Evolutionary conservation across 2,329 filamentous ascomycete species (phyloP).

Genomic region (Xenosphaeropsis pyriputrescens): DNA sequence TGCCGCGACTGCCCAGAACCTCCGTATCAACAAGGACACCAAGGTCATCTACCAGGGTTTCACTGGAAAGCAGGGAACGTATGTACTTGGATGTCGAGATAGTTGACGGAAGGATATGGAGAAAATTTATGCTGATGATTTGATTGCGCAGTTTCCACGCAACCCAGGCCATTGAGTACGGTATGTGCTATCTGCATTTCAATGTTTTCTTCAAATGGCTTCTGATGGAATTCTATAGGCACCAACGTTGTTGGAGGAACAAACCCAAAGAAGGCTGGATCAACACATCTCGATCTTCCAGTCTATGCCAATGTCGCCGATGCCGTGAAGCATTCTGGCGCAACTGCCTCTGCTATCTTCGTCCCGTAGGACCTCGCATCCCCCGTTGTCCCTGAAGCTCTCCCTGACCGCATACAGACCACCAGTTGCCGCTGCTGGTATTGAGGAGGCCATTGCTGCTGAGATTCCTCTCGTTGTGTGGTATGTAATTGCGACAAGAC

Average conservation of each 20-base stretch:
- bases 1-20: constrained; percentile 62
- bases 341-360: constrained; percentile 87
- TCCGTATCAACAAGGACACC: constrained; percentile 84
- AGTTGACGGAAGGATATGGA: constrained; percentile 1
- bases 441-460: constrained; percentile 88
- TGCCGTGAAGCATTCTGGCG: constrained; percentile 79
- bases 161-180: constrained; percentile 95
- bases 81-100: constrained; percentile 23
- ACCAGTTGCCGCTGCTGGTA: constrained; percentile 81
- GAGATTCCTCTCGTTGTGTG: constrained; percentile 93
- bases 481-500: constrained; percentile 20
- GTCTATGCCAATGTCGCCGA: constrained; percentile 87
- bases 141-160: constrained; percentile 69
- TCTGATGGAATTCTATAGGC: constrained; percentile 34
- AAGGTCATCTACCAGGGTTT: constrained; percentile 97
- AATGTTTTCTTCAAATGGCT: too few species aligned
- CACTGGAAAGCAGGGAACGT: constrained; percentile 94
- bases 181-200: constrained; percentile 31
- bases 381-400: too few species aligned
- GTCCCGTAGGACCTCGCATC: constrained; percentile 53
- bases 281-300: constrained; percentile 76
- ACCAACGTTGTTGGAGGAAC: constrained; percentile 97
- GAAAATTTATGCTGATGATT: constrained; percentile 16
- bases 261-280: constrained; percentile 96
- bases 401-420: constrained; percentile 37